These are phyloP conservation scores for Solanum dulcamara DNA, from an alignment of 257 asterid species.

Conservation along the genomic window DNA sequence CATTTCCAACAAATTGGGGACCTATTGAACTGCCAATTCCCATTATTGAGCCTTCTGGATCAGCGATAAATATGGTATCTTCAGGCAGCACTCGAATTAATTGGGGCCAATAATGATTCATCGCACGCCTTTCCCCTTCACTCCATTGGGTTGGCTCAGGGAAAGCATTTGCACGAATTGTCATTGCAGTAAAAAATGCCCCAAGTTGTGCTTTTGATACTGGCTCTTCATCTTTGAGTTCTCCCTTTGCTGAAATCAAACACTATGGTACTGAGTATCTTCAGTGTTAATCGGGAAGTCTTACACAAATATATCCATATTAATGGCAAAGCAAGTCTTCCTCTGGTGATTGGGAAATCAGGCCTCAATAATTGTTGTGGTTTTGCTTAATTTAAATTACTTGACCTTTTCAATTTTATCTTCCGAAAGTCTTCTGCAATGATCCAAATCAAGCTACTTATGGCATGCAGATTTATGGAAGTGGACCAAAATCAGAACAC, in stretches of 20 bases:
- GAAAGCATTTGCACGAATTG: conserved; percentile 78
- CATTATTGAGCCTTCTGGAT: conserved; percentile 90
- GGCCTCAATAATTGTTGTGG: background rate
- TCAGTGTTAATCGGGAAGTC: background rate
- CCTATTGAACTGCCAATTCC: conserved; percentile 71
- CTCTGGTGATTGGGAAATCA: background rate
- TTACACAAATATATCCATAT: background rate
- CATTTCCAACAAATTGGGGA: conserved; percentile 63
- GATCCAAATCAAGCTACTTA: background rate
- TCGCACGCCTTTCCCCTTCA: conserved; percentile 87
- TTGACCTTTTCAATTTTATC: background rate
- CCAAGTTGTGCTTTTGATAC: conserved; percentile 90
- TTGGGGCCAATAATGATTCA: conserved; percentile 82
- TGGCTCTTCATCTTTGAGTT: conserved; percentile 57
- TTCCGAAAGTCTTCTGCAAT: background rate
- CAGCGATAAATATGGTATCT: conserved; percentile 73
- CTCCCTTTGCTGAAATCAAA: conserved; percentile 52
- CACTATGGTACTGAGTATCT: background rate
- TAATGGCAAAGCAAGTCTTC: background rate
- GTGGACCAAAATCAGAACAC: background rate
- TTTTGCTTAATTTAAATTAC: background rate
- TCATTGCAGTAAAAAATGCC: conserved; percentile 91
- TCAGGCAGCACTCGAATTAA: conserved; percentile 63
- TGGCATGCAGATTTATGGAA: background rate
- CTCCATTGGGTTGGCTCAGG: conserved; percentile 97